phyloP scores from a whole-genome alignment of 495 filamentous ascomycete genomes.

The Pseudomonodictys pantanalensis region DNA sequence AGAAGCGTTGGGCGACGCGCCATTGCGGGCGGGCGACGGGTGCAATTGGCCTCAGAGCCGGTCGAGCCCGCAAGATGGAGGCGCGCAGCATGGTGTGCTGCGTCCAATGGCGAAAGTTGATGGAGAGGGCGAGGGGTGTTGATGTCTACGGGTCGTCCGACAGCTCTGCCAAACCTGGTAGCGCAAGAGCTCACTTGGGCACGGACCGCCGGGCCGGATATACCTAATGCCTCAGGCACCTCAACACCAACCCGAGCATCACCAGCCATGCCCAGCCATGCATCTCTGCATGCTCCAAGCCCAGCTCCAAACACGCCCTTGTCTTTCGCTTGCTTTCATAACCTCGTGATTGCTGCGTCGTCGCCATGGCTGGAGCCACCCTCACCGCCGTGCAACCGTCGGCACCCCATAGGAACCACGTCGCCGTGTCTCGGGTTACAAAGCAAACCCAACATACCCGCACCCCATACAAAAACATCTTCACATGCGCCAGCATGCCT shows the following conservation, averaged over 20 bases:
- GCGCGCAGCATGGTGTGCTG: slow-evolving; percentile 66
- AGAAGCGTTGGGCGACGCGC: slow-evolving; percentile 40
- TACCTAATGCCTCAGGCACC: no score
- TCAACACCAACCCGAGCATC: no score
- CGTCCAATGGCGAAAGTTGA: slow-evolving; percentile 19
- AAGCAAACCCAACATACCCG: no score
- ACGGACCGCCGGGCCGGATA: not conserved
- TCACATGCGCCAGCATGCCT: no score
- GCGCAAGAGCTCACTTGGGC: slow-evolving; percentile 2
- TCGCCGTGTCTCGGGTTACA: not conserved
- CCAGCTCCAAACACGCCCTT: no score
- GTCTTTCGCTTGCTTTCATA: no score
- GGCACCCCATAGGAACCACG: not conserved
- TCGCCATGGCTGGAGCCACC: no score
- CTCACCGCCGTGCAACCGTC: not conserved
- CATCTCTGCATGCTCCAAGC: no score
- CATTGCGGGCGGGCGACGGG: slow-evolving; percentile 26
- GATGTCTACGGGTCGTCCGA: slow-evolving; percentile 6
- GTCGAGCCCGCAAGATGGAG: slow-evolving; percentile 54
- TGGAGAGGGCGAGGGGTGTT: slow-evolving; percentile 6
- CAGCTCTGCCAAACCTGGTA: slow-evolving; percentile 9
- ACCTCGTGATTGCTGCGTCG: no score
- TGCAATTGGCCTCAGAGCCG: slow-evolving; percentile 27
- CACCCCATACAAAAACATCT: no score
- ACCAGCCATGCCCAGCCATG: no score